These are phyloP conservation scores for Candida yuanshanica DNA, from an alignment of 805 yeast species.

Conservation along the genomic window DNA sequence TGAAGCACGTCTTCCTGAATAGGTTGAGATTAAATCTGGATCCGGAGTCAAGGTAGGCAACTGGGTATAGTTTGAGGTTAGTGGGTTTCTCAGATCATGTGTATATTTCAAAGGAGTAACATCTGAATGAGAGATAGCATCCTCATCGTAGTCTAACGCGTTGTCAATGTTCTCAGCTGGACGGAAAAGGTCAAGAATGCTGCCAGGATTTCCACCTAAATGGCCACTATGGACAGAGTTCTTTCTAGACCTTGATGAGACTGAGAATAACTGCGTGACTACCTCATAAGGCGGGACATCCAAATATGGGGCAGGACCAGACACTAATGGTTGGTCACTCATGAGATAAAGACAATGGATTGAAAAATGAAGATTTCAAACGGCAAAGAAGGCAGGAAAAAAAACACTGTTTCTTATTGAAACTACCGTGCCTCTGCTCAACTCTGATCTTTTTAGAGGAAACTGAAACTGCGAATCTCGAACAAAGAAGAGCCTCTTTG, in stretches of 20 bases:
- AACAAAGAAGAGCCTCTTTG: no score
- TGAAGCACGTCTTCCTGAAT: conserved; percentile 16
- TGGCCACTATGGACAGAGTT: conserved; percentile 15
- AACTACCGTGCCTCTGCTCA: no score
- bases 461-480: no score
- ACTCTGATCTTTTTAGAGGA: no score
- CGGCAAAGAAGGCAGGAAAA: no score
- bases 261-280: conserved; percentile 16
- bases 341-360: background rate
- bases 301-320: conserved; percentile 20
- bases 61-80: conserved; percentile 3
- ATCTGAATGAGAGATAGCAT: conserved; percentile 8
- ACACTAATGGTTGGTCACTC: conserved; percentile 3
- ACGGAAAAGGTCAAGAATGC: conserved; percentile 22
- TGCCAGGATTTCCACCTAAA: conserved; percentile 14
- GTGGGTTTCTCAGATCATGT: conserved; percentile 17
- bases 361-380: no score
- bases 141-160: conserved; percentile 6
- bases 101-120: conserved; percentile 16
- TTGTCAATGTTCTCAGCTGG: conserved; percentile 11
- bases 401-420: no score
- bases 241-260: conserved; percentile 17
- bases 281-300: conserved; percentile 21
- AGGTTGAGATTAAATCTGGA: conserved; percentile 16
- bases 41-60: conserved; percentile 2